Conservation (phyloP, 2,329 filamentous ascomycete genomes). For the Teratosphaeria nubilosa region DNA sequence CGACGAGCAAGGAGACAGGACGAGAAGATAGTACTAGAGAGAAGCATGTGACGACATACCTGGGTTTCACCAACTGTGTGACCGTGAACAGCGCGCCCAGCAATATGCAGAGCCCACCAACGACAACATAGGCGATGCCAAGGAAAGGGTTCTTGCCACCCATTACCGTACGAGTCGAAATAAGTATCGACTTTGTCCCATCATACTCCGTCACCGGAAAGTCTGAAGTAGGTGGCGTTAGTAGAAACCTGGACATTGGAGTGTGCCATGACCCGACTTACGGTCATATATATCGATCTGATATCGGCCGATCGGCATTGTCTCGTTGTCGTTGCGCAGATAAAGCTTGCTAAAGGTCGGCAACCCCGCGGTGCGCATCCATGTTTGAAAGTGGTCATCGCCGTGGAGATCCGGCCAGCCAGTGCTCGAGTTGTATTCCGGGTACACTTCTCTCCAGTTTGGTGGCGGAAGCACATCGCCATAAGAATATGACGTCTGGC, state of each 20-base stretch:
- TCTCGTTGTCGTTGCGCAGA: slow-evolving; percentile 62
- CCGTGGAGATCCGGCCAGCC: slow-evolving; percentile 62
- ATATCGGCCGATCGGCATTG: slow-evolving; percentile 64
- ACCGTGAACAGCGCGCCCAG: slow-evolving; percentile 81
- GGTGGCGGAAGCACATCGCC: slow-evolving; percentile 67
- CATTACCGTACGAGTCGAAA: slow-evolving; percentile 85
- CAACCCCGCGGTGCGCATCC: slow-evolving; percentile 95
- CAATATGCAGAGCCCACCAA: slow-evolving; percentile 84
- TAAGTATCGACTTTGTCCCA: slow-evolving; percentile 80
- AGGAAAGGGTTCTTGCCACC: slow-evolving; percentile 92
- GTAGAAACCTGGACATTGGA: slow-evolving; percentile 1
- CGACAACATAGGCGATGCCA: slow-evolving; percentile 89
- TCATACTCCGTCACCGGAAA: slow-evolving; percentile 71
- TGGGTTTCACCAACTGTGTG: slow-evolving; percentile 82
- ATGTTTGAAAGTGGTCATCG: slow-evolving; percentile 86
- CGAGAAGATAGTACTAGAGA: not conserved
- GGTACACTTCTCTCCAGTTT: slow-evolving; percentile 69
- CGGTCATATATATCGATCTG: slow-evolving; percentile 65
- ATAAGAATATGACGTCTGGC: slow-evolving; percentile 50
- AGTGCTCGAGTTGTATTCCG: slow-evolving; percentile 56
- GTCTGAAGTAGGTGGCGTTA: slow-evolving; percentile 42
- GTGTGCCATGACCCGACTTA: slow-evolving; percentile 39
- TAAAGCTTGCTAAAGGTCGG: slow-evolving; percentile 93
- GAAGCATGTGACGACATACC: slow-evolving; percentile 42
- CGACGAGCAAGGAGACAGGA: not conserved